Evolutionary conservation across 768 basidiomycete species (phyloP), one percentile per base, ranked within the genome.

Genomic region (Suillus discolor): DNA sequence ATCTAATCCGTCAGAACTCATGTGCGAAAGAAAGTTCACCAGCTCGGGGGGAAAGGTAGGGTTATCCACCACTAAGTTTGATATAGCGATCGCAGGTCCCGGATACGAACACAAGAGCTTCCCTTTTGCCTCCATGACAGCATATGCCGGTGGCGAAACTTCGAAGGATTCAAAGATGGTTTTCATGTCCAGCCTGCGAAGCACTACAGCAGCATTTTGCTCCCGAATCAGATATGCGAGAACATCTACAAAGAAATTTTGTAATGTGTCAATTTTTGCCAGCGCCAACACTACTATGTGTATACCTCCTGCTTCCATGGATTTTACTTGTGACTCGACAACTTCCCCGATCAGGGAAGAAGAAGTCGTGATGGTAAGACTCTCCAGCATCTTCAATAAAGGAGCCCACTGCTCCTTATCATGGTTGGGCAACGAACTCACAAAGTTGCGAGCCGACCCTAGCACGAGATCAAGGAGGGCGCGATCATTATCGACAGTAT

Each of bases 171-270:
- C 86, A 61, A 80, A 79, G 20, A 75, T 67, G 4, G 78, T 77
- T 4, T 69, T 45, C 13, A 68, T 60, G 16, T 66, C 28, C 11
- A 65, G 39, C 60, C 71, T 72, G 54, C 78, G 74, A 15, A 82
- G 65, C 13, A 86, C 71, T 1, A 87, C 62, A n/a, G 74, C 82
- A 0, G 85, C 83, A 54, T 86, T 86, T 64, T 86, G 85, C 2
- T 77, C 76, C 9, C 74, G 73, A 31, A 86, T 75, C 9, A 76
- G 73, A 45, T 84, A 73, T 15, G 72, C 73, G 18, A 80, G 62
- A 28, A 78, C 70, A 54, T 79, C 85, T 85, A 55, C 31, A 57
- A 38, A 41, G 20, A 41, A 2, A 18, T 16, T 3, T 20, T 18
- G 63, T 31, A 4, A 23, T 34, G 54, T 0, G 38, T 39, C 15